Evolutionary conservation across 163 green algal species (phyloP).

Genomic region (Scenedesmus sp.): DNA sequence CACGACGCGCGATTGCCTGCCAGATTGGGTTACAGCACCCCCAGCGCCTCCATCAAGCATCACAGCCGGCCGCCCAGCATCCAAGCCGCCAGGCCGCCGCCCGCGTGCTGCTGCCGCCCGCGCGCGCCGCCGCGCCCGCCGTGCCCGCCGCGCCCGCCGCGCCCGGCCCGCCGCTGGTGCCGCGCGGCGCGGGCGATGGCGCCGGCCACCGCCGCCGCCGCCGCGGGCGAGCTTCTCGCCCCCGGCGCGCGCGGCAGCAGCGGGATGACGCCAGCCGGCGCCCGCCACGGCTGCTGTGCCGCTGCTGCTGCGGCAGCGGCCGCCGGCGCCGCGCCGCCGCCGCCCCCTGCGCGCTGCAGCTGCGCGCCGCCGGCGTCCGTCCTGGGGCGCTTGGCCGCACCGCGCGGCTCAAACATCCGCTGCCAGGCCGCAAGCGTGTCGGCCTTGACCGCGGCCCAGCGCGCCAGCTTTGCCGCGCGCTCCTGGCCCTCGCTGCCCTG

Average conservation of each 20-base stretch:
- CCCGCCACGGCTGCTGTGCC: background rate
- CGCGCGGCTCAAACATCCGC: too few relatives aligned
- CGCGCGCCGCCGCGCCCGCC: background rate
- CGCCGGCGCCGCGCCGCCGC: conserved; percentile 17
- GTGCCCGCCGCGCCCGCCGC: background rate
- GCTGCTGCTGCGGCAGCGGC: background rate
- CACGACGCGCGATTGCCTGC: too few relatives aligned
- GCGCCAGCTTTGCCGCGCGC: background rate
- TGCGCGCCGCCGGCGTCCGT: background rate
- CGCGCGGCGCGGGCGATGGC: background rate
- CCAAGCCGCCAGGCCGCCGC: background rate
- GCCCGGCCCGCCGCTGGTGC: conserved; percentile 9
- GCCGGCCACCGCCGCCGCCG: background rate
- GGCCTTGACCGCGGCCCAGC: conserved; percentile 4
- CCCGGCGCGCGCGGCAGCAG: background rate
- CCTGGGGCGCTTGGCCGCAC: too few relatives aligned
- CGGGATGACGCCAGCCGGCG: conserved; percentile 7
- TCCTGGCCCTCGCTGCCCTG: conserved; percentile 22
- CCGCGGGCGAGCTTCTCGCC: background rate
- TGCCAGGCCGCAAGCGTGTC: background rate
- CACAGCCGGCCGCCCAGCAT: too few relatives aligned
- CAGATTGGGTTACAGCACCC: too few relatives aligned
- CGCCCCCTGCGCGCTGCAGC: background rate
- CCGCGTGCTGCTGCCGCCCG: background rate
- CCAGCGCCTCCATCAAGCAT: too few relatives aligned